These are phyloP conservation scores for Jaminaea rosea DNA, from an alignment of 1,284 basidiomycete species.

Conservation along the genomic window DNA sequence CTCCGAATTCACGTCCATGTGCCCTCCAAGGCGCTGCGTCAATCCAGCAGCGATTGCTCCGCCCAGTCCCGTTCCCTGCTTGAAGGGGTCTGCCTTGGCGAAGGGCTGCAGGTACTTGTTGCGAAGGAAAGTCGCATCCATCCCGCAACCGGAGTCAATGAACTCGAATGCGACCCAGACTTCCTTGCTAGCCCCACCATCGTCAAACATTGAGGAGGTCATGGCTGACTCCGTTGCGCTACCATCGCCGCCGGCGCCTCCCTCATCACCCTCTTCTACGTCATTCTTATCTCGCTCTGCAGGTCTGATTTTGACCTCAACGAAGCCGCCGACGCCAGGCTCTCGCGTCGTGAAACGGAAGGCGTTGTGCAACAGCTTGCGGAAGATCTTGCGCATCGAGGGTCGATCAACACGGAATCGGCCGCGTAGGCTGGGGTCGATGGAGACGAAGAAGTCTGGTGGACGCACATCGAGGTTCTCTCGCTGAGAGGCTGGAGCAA, in stretches of 20 bases:
- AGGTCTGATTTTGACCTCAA: slow-evolving; percentile 16
- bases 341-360: slow-evolving; percentile 17
- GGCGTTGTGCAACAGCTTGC: slow-evolving; percentile 28
- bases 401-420: slow-evolving; percentile 13
- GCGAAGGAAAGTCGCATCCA: slow-evolving; percentile 7
- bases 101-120: slow-evolving; percentile 14
- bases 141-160: slow-evolving; percentile 11
- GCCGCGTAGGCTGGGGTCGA: slow-evolving; percentile 8
- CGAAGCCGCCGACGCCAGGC: slow-evolving; percentile 6
- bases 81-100: slow-evolving; percentile 26
- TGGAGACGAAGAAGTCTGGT: slow-evolving; percentile 23
- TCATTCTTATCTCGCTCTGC: too few species aligned
- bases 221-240: not conserved
- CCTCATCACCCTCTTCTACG: slow-evolving; percentile 9
- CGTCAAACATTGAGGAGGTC: not conserved
- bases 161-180: slow-evolving; percentile 6
- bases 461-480: not conserved
- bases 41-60: slow-evolving; percentile 30
- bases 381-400: slow-evolving; percentile 20
- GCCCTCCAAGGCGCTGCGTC: slow-evolving; percentile 20
- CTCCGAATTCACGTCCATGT: slow-evolving; percentile 21
- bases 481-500: too few species aligned
- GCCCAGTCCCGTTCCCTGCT: slow-evolving; percentile 27
- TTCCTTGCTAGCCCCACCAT: not conserved
- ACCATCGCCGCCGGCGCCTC: slow-evolving; percentile 4